Conservation (phyloP, 805 yeast genomes). For the Wickerhamiella occidentalis region DNA sequence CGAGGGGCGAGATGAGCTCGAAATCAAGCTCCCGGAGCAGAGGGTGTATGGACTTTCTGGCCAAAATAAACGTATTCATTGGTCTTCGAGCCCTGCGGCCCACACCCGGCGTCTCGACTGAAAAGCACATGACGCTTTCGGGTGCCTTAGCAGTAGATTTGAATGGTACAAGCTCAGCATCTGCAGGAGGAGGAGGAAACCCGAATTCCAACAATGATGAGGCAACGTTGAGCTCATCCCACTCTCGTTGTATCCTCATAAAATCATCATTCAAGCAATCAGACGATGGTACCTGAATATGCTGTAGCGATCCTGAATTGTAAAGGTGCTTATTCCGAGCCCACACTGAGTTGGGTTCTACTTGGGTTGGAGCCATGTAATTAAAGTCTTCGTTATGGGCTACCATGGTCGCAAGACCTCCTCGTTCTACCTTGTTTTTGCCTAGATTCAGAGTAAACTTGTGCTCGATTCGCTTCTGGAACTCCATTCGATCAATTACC, state of each 20-base stretch:
- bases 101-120: background rate
- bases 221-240: background rate
- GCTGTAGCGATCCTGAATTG: background rate
- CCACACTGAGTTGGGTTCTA: background rate
- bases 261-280: background rate
- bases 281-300: background rate
- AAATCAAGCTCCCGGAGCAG: conserved; percentile 3
- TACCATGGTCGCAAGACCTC: background rate
- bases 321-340: background rate
- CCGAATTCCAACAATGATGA: background rate
- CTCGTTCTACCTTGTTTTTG: background rate
- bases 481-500: background rate
- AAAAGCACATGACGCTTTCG: background rate
- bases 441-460: background rate
- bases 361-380: background rate
- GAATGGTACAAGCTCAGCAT: background rate
- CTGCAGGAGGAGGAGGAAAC: background rate
- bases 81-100: background rate
- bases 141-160: background rate
- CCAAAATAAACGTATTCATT: background rate
- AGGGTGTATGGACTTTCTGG: conserved; percentile 2
- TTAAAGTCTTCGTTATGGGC: background rate
- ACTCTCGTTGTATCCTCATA: background rate
- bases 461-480: background rate
- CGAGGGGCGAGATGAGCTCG: conserved; percentile 1